phyloP scores from a whole-genome alignment of 805 yeast species.

The Yamadazyma sp. region DNA sequence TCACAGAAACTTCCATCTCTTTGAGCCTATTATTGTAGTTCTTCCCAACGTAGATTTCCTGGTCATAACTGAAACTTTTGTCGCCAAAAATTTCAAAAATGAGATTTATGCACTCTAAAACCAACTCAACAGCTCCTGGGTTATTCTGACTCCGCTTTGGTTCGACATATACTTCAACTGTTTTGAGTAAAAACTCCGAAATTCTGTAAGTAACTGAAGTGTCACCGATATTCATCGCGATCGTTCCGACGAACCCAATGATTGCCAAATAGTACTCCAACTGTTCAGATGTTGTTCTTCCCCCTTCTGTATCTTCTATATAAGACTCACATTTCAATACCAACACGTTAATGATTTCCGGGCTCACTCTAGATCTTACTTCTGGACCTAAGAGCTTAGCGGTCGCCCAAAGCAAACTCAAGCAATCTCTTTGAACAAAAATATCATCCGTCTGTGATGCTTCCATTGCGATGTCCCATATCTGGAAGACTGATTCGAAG shows the following conservation, averaged over 20 bases:
- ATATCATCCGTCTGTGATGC: constrained; percentile 19
- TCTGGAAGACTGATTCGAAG: constrained; percentile 26
- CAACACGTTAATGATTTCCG: constrained; percentile 26
- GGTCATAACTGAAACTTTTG: constrained; percentile 62
- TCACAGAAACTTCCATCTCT: constrained; percentile 17
- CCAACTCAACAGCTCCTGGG: constrained; percentile 35
- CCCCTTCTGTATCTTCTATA: constrained; percentile 1
- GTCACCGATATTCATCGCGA: constrained; percentile 49
- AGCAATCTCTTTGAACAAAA: constrained; percentile 29
- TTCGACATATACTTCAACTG: constrained; percentile 14
- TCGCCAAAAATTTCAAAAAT: constrained; percentile 83
- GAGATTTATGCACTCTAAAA: constrained; percentile 61
- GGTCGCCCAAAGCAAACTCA: constrained; percentile 40
- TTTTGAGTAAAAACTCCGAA: constrained; percentile 44
- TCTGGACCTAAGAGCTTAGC: constrained; percentile 37
- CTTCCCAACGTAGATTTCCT: constrained; percentile 59
- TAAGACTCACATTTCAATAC: constrained; percentile 21
- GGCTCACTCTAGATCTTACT: constrained; percentile 24
- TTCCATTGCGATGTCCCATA: constrained; percentile 31
- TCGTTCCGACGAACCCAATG: constrained; percentile 52
- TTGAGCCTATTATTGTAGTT: constrained; percentile 42
- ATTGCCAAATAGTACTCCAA: constrained; percentile 44
- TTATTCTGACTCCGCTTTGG: constrained; percentile 18
- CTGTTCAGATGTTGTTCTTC: constrained; percentile 4
- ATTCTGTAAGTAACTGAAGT: constrained; percentile 44